Base-by-base conservation (phyloP, 306 rosid genomes). In the Cicer judaicum region DNA sequence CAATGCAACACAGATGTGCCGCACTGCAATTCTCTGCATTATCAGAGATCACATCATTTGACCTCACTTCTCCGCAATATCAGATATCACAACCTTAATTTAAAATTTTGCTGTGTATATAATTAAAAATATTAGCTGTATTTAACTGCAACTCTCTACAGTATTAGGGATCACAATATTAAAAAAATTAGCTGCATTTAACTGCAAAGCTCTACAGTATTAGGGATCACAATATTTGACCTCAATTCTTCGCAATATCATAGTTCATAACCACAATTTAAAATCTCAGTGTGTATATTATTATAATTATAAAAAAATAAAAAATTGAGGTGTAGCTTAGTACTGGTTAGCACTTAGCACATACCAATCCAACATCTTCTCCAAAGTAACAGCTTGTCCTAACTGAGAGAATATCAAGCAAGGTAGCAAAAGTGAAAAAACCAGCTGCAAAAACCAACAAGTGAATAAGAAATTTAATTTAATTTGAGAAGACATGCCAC, bases 391-490 rank as follows among this genome's bases (percentile, higher is more conserved):
- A 56, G 97, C 89, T 85, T 95, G 96, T 41, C 99, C 99, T 19
- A 95, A 89, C 70, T 90, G 96, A 70, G 99, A 86, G 75, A 95
- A 95, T 36, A 95, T 95, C 85, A 95, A 85, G 73, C 99, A 95
- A 5, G 99, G 99, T 55, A 95, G 83, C 89, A 95, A 88, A 0
- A 95, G 88, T 8, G 99, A 83, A 81, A 95, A 95, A 29, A 95
- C 99, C 89, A 95, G 61, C 99, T 95, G 85, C 84, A 81, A 86
- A 61, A 56, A 65, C 19, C 68, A 39, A 73, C 5, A 69, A 49
- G 8, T 11, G 65, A 19, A 43, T 59, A 0, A 76, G 15, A 24
- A n/a, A 57, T 5, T 4, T 15, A 66, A 66, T 29, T 9, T 40
- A 24, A 64, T 16, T 64, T 36, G 18, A 79, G 9, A 65, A 7